Conservation (phyloP, 768 basidiomycete genomes). For the Macrocybe gigantea region DNA sequence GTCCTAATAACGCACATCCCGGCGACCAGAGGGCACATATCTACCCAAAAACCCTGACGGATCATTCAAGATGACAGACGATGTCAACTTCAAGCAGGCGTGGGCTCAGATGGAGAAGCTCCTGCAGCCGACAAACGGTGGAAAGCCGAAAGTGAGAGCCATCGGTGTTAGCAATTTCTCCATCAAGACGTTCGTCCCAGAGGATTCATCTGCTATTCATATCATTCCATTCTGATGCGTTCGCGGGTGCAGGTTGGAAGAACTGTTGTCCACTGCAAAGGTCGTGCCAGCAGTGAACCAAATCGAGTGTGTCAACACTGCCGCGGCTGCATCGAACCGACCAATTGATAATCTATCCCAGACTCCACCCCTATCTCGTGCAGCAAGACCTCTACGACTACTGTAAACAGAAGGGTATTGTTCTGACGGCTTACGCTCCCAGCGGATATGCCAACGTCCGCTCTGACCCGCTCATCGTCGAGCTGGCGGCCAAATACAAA, state of each 20-base stretch:
- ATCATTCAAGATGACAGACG: conserved; percentile 22
- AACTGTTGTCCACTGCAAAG: conserved; percentile 34
- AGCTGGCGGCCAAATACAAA: conserved; percentile 42
- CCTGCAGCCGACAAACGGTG: conserved; percentile 13
- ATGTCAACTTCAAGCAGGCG: conserved; percentile 31
- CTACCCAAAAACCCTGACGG: conserved; percentile 28
- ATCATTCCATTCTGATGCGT: neutral
- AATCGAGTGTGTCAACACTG: conserved; percentile 29
- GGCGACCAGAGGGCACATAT: conserved; percentile 8
- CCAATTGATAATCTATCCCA: conserved; percentile 8
- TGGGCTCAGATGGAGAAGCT: conserved; percentile 50
- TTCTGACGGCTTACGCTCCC: conserved; percentile 44
- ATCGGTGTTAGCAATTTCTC: conserved; percentile 62
- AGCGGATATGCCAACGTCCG: conserved; percentile 39
- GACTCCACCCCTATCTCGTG: conserved; percentile 46
- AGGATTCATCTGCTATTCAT: neutral
- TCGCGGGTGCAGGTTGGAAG: conserved; percentile 23
- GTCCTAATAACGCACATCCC: neutral
- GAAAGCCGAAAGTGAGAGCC: conserved; percentile 37
- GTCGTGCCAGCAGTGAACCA: conserved; percentile 43
- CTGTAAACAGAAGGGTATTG: conserved; percentile 43
- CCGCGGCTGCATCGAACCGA: neutral
- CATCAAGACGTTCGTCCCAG: conserved; percentile 38
- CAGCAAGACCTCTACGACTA: conserved; percentile 42
- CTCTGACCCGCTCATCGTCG: conserved; percentile 36